These are phyloP conservation scores for Urostyla sp. DNA, from an alignment of 73 alveolate species.

Conservation along the genomic window DNA sequence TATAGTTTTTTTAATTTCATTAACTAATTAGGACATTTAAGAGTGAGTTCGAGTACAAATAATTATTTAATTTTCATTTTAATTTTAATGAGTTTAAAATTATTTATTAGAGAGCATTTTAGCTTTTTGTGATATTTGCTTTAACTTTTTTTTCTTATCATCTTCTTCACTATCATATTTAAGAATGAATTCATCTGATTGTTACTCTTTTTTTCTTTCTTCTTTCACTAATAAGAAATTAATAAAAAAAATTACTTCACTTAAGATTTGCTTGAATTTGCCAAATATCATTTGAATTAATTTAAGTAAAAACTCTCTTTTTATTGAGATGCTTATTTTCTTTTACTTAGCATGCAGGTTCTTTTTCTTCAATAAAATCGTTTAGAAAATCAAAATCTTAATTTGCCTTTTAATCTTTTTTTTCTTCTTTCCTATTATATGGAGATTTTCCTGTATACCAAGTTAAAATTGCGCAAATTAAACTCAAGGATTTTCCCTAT, in stretches of 20 bases:
- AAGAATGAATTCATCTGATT: constrained; percentile 4
- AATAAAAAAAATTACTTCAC: not conserved
- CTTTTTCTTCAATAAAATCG: not conserved
- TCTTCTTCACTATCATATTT: constrained; percentile 52
- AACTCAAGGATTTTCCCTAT: constrained; percentile 59
- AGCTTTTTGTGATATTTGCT: constrained; percentile 8
- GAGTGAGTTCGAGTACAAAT: constrained; percentile 59
- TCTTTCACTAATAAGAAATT: not conserved
- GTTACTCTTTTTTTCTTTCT: constrained; percentile 4
- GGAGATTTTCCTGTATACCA: constrained; percentile 27
- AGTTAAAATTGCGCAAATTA: constrained; percentile 39
- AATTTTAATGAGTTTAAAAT: not conserved
- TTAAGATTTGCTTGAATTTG: constrained; percentile 1
- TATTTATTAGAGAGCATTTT: not conserved
- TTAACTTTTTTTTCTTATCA: not conserved
- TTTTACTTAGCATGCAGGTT: not conserved
- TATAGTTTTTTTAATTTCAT: constrained; percentile 45
- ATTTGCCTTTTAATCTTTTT: not conserved
- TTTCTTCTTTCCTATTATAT: not conserved
- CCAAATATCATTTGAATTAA: constrained; percentile 33
- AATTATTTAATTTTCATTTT: constrained; percentile 34
- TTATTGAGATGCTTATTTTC: not conserved
- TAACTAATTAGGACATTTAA: constrained; percentile 42
- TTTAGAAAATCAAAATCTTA: constrained; percentile 7
- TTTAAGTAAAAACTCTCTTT: constrained; percentile 2